Conservation (phyloP, 2,329 filamentous ascomycete genomes). For the Incumbomyces lentus region DNA sequence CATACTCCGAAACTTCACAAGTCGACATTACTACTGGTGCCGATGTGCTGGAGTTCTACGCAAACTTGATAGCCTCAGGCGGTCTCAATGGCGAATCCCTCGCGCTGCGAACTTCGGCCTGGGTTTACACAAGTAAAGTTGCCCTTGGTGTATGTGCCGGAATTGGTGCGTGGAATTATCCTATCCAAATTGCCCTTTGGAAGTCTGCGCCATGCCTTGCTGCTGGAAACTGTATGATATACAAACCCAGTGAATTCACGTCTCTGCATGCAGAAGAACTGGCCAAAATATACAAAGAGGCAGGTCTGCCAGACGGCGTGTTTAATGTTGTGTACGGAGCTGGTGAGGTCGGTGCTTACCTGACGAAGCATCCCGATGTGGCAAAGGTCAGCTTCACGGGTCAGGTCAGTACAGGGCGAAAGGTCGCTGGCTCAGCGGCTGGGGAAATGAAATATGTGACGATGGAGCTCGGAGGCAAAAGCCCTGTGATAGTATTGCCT, state of each 20-base stretch:
- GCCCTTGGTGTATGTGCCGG: conserved; percentile 74
- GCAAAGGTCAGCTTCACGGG: conserved; percentile 86
- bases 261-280: conserved; percentile 69
- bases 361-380: conserved; percentile 61
- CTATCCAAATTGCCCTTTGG: conserved; percentile 82
- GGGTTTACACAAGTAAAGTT: conserved; percentile 74
- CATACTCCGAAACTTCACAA: conserved; percentile 71
- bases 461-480: conserved; percentile 86
- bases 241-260: conserved; percentile 82
- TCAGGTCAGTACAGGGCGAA: conserved; percentile 71
- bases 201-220: conserved; percentile 78
- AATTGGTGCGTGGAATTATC: conserved; percentile 88
- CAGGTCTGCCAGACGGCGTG: conserved; percentile 68
- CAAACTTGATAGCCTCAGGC: conserved; percentile 64
- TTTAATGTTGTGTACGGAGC: conserved; percentile 81
- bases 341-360: conserved; percentile 63
- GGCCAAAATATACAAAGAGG: conserved; percentile 66
- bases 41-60: conserved; percentile 80
- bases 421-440: conserved; percentile 66
- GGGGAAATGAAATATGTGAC: conserved; percentile 81
- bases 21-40: conserved; percentile 76
- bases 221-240: conserved; percentile 81
- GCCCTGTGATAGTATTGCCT: conserved; percentile 66
- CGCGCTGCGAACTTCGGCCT: conserved; percentile 62
- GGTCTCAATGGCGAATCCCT: conserved; percentile 73